phyloP scores from a whole-genome alignment of 208 protist genomes.

The Trypanosoma grayi region DNA sequence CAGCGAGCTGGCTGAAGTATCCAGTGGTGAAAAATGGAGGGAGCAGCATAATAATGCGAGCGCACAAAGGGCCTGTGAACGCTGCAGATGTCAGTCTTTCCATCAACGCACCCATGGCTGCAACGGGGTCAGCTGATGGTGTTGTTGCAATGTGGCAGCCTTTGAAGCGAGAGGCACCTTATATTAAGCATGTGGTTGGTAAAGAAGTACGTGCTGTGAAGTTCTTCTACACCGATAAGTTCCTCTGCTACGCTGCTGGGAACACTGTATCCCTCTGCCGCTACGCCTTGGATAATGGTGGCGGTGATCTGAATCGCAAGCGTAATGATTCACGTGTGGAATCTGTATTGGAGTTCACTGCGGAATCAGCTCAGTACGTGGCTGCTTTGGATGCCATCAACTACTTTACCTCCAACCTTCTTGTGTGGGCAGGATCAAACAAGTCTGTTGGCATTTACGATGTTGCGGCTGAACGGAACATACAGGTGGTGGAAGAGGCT shows the following conservation, averaged over 20 bases:
- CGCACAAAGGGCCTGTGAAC: conserved; percentile 40
- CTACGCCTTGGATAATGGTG: conserved; percentile 25
- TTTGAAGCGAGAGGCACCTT: conserved; percentile 12
- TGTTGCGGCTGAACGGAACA: conserved; percentile 34
- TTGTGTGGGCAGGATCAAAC: conserved; percentile 67
- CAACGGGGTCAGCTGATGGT: conserved; percentile 57
- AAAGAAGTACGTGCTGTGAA: conserved; percentile 39
- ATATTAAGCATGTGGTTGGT: conserved; percentile 18
- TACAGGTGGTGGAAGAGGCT: conserved; percentile 41
- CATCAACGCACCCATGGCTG: conserved; percentile 41
- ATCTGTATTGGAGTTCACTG: conserved; percentile 23
- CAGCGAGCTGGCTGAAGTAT: conserved; percentile 44
- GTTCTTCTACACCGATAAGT: conserved; percentile 82
- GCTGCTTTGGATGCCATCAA: conserved; percentile 65
- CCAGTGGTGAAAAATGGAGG: conserved; percentile 47
- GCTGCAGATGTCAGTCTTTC: conserved; percentile 57
- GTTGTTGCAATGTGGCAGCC: conserved; percentile 59
- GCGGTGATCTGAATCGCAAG: conserved; percentile 23
- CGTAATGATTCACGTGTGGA: conserved; percentile 27
- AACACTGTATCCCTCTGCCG: conserved; percentile 40
- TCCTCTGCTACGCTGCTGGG: conserved; percentile 51
- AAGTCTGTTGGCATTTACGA: conserved; percentile 70
- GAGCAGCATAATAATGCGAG: conserved; percentile 29
- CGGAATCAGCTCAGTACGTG: conserved; percentile 45
- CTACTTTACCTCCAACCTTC: conserved; percentile 66